Evolutionary conservation across 106 monocot genomes (phyloP).

Genomic region (Allium cepa): DNA sequence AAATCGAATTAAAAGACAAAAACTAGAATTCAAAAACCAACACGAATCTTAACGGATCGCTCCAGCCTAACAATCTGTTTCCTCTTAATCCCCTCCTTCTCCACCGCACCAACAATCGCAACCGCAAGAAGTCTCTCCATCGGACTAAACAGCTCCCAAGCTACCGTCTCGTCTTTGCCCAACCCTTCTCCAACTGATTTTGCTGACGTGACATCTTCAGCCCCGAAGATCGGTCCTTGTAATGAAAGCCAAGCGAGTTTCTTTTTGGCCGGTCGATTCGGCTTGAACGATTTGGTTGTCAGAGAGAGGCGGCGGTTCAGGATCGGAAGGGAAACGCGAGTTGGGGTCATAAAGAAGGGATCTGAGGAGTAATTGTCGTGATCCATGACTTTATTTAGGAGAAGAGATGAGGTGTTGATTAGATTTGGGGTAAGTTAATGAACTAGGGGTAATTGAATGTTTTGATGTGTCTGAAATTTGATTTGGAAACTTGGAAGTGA

Average conservation of each 20-base stretch:
- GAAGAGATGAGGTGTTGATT: not conserved
- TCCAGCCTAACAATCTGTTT: constrained; percentile 36
- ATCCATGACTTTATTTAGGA: not conserved
- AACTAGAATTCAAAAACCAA: constrained; percentile 5
- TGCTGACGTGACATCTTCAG: constrained; percentile 54
- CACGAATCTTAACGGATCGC: constrained; percentile 65
- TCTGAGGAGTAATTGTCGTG: not conserved
- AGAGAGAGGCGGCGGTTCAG: constrained; percentile 23
- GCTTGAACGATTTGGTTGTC: constrained; percentile 20
- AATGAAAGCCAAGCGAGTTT: constrained; percentile 58
- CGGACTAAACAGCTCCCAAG: constrained; percentile 82
- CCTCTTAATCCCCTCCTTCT: constrained; percentile 20
- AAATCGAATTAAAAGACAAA: not conserved
- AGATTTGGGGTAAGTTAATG: too few relatives aligned
- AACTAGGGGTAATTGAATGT: too few relatives aligned
- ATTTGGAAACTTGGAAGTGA: too few relatives aligned
- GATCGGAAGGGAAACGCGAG: constrained; percentile 23
- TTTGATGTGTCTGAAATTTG: too few relatives aligned
- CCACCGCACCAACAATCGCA: constrained; percentile 51
- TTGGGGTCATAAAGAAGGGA: constrained; percentile 6
- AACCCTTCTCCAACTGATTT: constrained; percentile 27
- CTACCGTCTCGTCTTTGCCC: constrained; percentile 31
- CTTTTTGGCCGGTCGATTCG: constrained; percentile 14
- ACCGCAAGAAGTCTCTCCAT: constrained; percentile 70
- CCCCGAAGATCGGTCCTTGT: constrained; percentile 62